Evolutionary conservation across 2,329 filamentous ascomycete genomes (phyloP).

Genomic region (Ascochyta pisi): DNA sequence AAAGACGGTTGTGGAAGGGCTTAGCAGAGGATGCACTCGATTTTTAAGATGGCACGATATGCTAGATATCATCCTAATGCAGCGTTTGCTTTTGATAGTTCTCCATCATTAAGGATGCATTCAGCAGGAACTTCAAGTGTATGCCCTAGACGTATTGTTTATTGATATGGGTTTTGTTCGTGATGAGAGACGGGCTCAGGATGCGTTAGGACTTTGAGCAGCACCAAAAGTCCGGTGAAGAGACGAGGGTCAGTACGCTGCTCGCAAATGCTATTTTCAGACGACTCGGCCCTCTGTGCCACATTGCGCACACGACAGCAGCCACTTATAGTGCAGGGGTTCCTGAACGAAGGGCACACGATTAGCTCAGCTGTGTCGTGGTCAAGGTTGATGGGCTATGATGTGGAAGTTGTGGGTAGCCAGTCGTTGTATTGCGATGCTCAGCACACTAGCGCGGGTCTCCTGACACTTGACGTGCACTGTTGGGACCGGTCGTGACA

Average conservation of each 20-base stretch:
- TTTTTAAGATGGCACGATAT: constrained; percentile 6
- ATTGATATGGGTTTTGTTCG: too few species aligned
- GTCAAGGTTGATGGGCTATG: neutral
- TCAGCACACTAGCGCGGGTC: neutral
- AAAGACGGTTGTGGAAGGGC: constrained; percentile 42
- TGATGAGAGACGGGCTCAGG: too few species aligned
- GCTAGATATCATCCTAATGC: constrained; percentile 23
- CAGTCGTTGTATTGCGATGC: too few species aligned
- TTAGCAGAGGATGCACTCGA: constrained; percentile 19
- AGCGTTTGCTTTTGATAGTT: neutral
- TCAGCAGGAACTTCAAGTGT: too few species aligned
- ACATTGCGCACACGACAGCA: neutral
- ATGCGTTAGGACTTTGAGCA: neutral
- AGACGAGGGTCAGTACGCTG: neutral
- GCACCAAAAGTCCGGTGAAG: neutral
- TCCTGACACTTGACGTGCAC: neutral
- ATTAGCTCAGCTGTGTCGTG: neutral
- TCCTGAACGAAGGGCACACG: neutral
- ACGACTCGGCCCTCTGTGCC: constrained; percentile 8
- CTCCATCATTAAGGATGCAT: too few species aligned
- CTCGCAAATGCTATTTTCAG: constrained; percentile 7
- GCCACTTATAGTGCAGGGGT: neutral
- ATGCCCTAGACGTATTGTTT: too few species aligned
- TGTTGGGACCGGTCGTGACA: constrained; percentile 9
- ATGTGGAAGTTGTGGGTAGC: neutral